Evolutionary conservation across 164 flowering plant genomes (phyloP).

Genomic region (Berberis vulgaris): DNA sequence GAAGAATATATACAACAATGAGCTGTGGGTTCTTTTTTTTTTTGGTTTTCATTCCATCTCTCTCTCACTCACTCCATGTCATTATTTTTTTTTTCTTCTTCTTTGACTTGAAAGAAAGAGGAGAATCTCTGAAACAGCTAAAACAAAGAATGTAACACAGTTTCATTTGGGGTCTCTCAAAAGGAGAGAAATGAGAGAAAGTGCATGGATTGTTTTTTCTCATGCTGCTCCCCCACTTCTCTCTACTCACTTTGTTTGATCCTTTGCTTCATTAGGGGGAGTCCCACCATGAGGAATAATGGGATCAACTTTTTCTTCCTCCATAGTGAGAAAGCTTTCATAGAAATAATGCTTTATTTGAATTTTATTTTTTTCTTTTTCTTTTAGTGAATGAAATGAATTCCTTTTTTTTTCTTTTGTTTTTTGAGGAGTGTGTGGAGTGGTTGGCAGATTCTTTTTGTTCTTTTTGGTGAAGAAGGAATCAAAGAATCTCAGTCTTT

Average conservation of each 20-base stretch:
- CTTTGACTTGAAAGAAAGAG: constrained; percentile 50
- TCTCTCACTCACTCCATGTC: background rate
- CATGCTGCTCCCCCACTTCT: constrained; percentile 12
- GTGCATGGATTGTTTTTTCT: constrained; percentile 47
- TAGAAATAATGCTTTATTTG: constrained; percentile 3
- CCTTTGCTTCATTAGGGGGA: constrained; percentile 38
- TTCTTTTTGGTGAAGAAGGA: constrained; percentile 51
- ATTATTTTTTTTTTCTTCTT: constrained; percentile 1
- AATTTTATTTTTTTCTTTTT: constrained; percentile 11
- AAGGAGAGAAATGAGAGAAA: constrained; percentile 59
- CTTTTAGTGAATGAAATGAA: constrained; percentile 28
- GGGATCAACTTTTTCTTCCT: constrained; percentile 33
- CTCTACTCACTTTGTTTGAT: constrained; percentile 33
- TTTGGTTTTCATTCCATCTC: constrained; percentile 15
- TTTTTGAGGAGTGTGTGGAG: constrained; percentile 29
- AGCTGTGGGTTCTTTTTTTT: constrained; percentile 36
- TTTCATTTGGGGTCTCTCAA: constrained; percentile 40
- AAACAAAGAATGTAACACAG: constrained; percentile 52
- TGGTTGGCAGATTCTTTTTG: constrained; percentile 69
- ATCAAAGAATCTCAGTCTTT: constrained; percentile 71
- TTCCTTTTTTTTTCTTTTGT: constrained; percentile 14
- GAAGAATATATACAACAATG: constrained; percentile 72
- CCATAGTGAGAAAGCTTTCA: constrained; percentile 26
- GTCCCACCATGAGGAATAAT: constrained; percentile 67
- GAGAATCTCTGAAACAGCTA: constrained; percentile 57